Evolutionary conservation across 108 stramenopile genomes (phyloP), one percentile per base, ranked within the genome.

Genomic region (Cyclotella cryptica): DNA sequence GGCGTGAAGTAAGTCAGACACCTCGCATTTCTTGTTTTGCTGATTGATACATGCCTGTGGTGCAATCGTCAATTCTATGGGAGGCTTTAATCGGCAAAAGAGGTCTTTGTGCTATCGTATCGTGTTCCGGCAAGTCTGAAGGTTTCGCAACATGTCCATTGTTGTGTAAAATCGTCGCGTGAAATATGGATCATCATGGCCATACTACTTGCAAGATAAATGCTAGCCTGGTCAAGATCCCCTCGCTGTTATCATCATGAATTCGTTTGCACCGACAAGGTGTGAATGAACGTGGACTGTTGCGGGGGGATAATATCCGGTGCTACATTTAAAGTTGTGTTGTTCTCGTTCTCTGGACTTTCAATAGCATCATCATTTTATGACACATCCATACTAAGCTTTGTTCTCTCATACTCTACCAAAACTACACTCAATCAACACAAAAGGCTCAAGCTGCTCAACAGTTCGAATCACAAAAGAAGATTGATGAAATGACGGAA

Each of bases 391-490:
- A 35, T 35, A 5, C 35, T 35, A 35, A 35, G 4, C 35, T 5
- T 35, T 35, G 35, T 6, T 35, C 35, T 35, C 35, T 5, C 35
- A 2, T 35, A 35, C 6, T 35, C 35, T 35, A 35, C 35, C 35
- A 35, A 35, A 35, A 35, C 35, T 6, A 35, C 35, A 35, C 35
- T 35, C 4, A 35, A 35, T 6, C 2, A 35, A 29, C 39, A 65
- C 15, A 66, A 75, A 58, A 93, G 90, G 58, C 88, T 70, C 85
- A 90, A 77, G 80, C 87, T 14, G 80, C 84, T 61, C 80, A 72
- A 52, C 78, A 88, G 81, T 96, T 90, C 68, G 95, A 96, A 78
- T 68, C 92, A 2, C 95, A 96, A 85, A 91, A 90, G 75, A 66
- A 86, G 30, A 73, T 75, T 27, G 89, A 92, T 65, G 88, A 89